Evolutionary conservation across 768 basidiomycete genomes (phyloP).

Genomic region (Dioszegia aurantiaca): DNA sequence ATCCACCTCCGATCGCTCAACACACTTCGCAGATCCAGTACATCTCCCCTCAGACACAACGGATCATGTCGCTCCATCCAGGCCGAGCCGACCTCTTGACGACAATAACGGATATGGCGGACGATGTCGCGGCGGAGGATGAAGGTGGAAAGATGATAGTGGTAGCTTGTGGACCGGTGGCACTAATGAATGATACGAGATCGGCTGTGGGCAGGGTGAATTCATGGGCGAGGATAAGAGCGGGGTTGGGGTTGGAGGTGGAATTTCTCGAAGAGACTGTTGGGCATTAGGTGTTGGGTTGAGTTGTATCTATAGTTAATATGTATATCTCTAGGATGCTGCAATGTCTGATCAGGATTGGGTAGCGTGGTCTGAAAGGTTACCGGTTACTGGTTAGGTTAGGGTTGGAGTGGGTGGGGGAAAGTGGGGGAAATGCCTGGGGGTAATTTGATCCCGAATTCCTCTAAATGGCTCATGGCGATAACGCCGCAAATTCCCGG

Average conservation of each 20-base stretch:
- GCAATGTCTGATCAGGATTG: no score
- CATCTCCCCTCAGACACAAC: slow-evolving; percentile 8
- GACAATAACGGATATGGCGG: slow-evolving; percentile 17
- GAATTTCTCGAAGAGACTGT: slow-evolving; percentile 38
- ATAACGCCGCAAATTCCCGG: neutral
- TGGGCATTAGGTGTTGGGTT: slow-evolving; percentile 20
- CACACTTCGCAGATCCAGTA: no score
- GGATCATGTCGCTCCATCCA: neutral
- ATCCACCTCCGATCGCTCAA: neutral
- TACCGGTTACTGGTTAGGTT: no score
- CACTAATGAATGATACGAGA: slow-evolving; percentile 24
- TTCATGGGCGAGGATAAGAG: slow-evolving; percentile 16
- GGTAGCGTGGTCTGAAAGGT: no score
- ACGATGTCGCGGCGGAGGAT: neutral
- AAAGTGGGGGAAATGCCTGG: no score
- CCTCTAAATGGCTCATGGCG: neutral
- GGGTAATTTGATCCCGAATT: no score
- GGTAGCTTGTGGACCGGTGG: slow-evolving; percentile 36
- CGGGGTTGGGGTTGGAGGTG: slow-evolving; percentile 7
- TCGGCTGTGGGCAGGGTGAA: slow-evolving; percentile 24
- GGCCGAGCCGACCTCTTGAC: slow-evolving; percentile 25
- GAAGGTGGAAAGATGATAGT: slow-evolving; percentile 28
- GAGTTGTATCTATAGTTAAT: slow-evolving; percentile 1
- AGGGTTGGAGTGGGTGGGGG: no score
- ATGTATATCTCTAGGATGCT: no score